Conservation (phyloP, 2,329 filamentous ascomycete species). For the Rhynchosporium agropyri region DNA sequence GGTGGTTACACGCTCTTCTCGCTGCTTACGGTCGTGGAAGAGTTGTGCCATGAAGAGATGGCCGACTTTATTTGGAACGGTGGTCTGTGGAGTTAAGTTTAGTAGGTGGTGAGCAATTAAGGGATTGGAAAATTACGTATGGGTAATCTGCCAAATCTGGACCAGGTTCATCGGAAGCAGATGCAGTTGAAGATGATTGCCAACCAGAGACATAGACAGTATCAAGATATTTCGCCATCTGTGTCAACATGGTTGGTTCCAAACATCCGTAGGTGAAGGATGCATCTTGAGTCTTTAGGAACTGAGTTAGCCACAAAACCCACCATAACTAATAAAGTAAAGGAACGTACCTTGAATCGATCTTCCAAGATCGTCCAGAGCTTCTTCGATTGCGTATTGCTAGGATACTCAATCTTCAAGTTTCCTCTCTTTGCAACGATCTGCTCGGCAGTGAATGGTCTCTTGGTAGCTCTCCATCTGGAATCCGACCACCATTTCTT, state of each 20-base stretch:
- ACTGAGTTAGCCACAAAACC: not conserved
- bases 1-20: conserved; percentile 84
- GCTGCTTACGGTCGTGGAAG: conserved; percentile 99
- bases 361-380: conserved; percentile 87
- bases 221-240: conserved; percentile 99
- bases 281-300: conserved; percentile 70
- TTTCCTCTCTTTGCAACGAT: conserved; percentile 95
- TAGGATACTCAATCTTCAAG: conserved; percentile 87
- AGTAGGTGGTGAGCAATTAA: conserved; percentile 10
- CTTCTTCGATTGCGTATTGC: conserved; percentile 89
- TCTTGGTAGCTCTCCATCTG: conserved; percentile 89
- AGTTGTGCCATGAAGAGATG: conserved; percentile 98
- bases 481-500: conserved; percentile 94
- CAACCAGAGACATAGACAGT: conserved; percentile 99
- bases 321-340: not conserved
- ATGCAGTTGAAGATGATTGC: conserved; percentile 97
- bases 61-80: conserved; percentile 96
- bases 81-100: conserved; percentile 63
- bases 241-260: conserved; percentile 97
- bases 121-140: conserved; percentile 59
- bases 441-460: conserved; percentile 93
- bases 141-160: conserved; percentile 98
- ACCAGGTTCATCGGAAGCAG: conserved; percentile 90
- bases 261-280: conserved; percentile 97
- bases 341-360: conserved; percentile 70